Base-by-base conservation (phyloP, 2,329 filamentous ascomycete genomes). In the Hawksworthiomyces lignivorus region DNA sequence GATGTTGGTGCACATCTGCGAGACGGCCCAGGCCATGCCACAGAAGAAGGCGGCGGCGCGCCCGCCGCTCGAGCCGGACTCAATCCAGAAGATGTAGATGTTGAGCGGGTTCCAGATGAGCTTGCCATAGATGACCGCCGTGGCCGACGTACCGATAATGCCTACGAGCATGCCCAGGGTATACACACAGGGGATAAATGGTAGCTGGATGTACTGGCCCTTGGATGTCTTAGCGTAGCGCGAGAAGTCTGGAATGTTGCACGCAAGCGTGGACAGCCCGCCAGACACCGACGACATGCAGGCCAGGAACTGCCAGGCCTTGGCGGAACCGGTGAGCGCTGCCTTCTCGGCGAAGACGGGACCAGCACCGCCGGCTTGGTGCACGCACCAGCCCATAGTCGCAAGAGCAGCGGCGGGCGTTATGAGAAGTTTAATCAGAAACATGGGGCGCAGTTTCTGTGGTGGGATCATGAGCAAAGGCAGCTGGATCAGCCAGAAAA, bases 311-410 rank as follows among this genome's bases (percentile, higher is more conserved):
- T 37, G 35, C 36, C 36, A 43, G 15, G 43, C 36, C 24, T 24
- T 28, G 15, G 38, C 26, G 5, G 29, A 32, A 3, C 39, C 46
- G 14, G 36, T 32, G 10, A 40, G 22, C 9, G 21, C 21, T 4
- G 33, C 36, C 9, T 29, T 10, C 12, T 43, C n/a, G 19, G 33
- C 18, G 21, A 41, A 38, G 32, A 41, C 33, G 26, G 33, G 38
- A 3, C 36, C 41, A 11, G 39, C 28, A 14, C 41, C 36, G 19
- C 41, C 41, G n/a, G 44, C 72, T 22, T 84, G 77, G 30, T 86
- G 80, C 22, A 94, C 72, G 4, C 86, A 77, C 88, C 88, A 95
- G 54, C 86, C 82, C 61, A 95, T 52, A 20, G 50, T 54, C 28
- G 51, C 50, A 5, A 36, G 27, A 3, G 39, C 39, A 5, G 39